phyloP scores from a whole-genome alignment of 2,329 filamentous ascomycete species.

The Fusarium compactum region DNA sequence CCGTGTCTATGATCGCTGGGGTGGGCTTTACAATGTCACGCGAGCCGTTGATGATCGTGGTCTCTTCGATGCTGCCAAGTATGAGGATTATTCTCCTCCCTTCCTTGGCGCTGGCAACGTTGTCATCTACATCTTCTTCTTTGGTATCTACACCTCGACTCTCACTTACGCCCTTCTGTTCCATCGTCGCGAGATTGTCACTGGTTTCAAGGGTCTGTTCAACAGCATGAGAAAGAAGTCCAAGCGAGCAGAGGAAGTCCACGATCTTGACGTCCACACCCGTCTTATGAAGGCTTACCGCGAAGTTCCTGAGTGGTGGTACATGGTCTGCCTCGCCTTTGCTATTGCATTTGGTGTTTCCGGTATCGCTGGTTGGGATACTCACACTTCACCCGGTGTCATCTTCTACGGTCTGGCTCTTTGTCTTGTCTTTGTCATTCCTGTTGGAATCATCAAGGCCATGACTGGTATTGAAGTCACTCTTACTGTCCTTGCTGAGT shows the following conservation, averaged over 20 bases:
- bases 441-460: slow-evolving; percentile 65
- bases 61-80: slow-evolving; percentile 60
- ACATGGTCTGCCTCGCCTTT: slow-evolving; percentile 56
- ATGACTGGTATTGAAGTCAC: slow-evolving; percentile 66
- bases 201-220: slow-evolving; percentile 62
- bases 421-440: slow-evolving; percentile 64
- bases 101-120: slow-evolving; percentile 64
- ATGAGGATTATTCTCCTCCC: slow-evolving; percentile 64
- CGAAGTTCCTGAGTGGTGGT: slow-evolving; percentile 69
- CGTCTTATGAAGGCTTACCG: slow-evolving; percentile 61
- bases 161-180: slow-evolving; percentile 65
- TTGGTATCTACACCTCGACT: slow-evolving; percentile 65
- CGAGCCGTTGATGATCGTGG: slow-evolving; percentile 57
- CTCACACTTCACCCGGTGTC: slow-evolving; percentile 63
- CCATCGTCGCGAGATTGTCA: slow-evolving; percentile 63
- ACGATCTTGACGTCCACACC: slow-evolving; percentile 61
- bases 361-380: slow-evolving; percentile 62
- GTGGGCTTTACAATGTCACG: slow-evolving; percentile 60
- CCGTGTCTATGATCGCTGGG: slow-evolving; percentile 63
- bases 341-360: slow-evolving; percentile 61
- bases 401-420: slow-evolving; percentile 64
- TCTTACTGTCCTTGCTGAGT: slow-evolving; percentile 65
- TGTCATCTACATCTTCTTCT: slow-evolving; percentile 67
- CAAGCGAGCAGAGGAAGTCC: slow-evolving; percentile 51
- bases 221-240: slow-evolving; percentile 60